A percentile compares a stretch with the other conserved stretches of the same genome.
Evolutionary conservation across 345 rosid genomes (phyloP).

Genomic region (Eucalyptus viminalis): DNA sequence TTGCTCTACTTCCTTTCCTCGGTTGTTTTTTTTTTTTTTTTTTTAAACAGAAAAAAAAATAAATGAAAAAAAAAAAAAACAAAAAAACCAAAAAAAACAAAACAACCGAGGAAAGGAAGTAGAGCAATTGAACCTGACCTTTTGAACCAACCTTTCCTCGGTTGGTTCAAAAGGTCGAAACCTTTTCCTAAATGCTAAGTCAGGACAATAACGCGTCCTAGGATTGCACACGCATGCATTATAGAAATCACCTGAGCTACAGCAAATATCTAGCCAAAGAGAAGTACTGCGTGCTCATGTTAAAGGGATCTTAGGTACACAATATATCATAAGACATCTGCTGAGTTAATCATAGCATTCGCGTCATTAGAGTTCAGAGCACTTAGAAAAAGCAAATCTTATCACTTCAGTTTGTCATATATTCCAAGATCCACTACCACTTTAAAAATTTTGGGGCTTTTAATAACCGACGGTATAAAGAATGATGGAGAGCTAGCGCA

Average conservation of each 20-base stretch:
- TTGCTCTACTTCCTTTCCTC: not conserved
- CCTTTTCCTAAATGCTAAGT: not conserved
- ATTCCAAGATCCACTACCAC: not conserved
- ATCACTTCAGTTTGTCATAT: not conserved
- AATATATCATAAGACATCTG: not conserved
- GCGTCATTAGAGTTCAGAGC: not conserved
- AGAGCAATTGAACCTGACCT: too few species aligned
- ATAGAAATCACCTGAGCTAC: not conserved
- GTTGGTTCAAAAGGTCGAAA: not conserved
- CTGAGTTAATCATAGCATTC: not conserved
- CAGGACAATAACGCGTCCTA: not conserved
- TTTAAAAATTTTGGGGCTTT: not conserved
- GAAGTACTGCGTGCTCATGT: not conserved
- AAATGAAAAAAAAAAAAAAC: too few species aligned
- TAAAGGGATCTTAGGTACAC: not conserved
- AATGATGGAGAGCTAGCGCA: not conserved
- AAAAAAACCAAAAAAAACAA: too few species aligned
- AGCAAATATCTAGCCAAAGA: not conserved
- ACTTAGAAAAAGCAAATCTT: not conserved
- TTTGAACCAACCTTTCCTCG: not conserved
- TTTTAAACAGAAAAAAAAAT: too few species aligned
- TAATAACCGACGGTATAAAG: not conserved
- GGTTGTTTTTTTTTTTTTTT: not conserved
- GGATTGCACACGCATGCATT: not conserved
- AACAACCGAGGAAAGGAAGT: too few species aligned